Evolutionary conservation across 1,139 yeast genomes (phyloP), one percentile per base, ranked within the genome.

Genomic region (Pichia sp.): DNA sequence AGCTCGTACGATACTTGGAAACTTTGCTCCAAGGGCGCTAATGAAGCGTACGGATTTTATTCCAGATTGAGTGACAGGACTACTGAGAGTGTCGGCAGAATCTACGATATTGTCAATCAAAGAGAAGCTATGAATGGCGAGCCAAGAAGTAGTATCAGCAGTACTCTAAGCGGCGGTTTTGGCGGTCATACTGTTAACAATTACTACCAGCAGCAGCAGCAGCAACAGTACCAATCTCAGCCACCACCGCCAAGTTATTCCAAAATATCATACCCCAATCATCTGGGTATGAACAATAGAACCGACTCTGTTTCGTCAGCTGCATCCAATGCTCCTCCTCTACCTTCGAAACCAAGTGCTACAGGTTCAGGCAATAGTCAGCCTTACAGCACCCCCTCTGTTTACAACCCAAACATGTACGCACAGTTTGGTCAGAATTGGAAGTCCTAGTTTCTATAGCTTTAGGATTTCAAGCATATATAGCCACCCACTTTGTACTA

Each of bases 1-100:
- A 67, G 69, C 34, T 78, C 83, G 0, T 75, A 73, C 55, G 72
- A 74, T 6, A 69, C 71, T 16, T 90, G 93, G 85, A 75, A 72
- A 40, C 76, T 78, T 34, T 85, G 85, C 61, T 71, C 75, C 16
- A 72, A 72, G 8, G 96, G 95, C 2, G 69, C 82, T 54, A 69
- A 71, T 11, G 82, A 81, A 60, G 96, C 96, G 0, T 65, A 70
- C 13, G 76, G 72, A 11, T 87, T 90, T 63, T 92, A 92, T 67
- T 71, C 72, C 3, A 79, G 81, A 48, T 70, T 90, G 49, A 68
- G 76, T 34, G 70, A 70, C 11, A 79, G 76, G 62, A 77, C 82
- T 1, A 62, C 68, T 3, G 69, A 72, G 5, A 65, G 80, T 46
- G 70, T 69, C 52, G 61, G 62, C 49, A 70, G 75, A 63, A 74